Conservation (phyloP, 305 asterid species). For the Andrographis paniculata region DNA sequence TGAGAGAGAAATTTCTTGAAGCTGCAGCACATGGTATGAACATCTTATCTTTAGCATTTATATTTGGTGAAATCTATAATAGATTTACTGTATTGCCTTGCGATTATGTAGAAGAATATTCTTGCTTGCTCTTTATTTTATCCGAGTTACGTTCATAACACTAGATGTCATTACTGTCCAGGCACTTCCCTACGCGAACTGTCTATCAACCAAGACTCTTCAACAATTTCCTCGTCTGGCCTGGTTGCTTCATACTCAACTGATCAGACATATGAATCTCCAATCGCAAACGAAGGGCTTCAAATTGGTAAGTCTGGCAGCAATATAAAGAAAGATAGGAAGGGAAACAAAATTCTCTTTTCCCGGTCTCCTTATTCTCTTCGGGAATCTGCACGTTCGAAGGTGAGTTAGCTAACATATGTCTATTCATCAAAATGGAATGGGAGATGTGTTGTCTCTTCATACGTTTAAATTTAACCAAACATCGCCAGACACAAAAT, state of each 20-base stretch:
- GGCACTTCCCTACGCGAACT: slow-evolving; percentile 30
- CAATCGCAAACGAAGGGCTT: neutral
- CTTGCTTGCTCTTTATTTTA: slow-evolving; percentile 7
- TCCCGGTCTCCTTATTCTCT: neutral
- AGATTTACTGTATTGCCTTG: slow-evolving; percentile 1
- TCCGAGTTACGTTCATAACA: too few species aligned
- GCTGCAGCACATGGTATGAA: slow-evolving; percentile 51
- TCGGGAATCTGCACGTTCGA: neutral
- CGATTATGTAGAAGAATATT: slow-evolving; percentile 5
- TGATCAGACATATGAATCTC: slow-evolving; percentile 21
- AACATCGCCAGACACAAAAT: too few species aligned
- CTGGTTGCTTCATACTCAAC: slow-evolving; percentile 61
- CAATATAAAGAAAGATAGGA: neutral
- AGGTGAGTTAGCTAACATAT: neutral
- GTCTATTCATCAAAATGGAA: too few species aligned
- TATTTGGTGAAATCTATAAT: neutral
- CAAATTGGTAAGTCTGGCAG: neutral
- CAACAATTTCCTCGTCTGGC: slow-evolving; percentile 39
- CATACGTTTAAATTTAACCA: too few species aligned
- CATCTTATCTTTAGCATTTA: slow-evolving; percentile 5
- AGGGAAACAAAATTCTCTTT: neutral
- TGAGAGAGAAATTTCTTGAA: slow-evolving; percentile 84
- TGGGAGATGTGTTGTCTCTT: neutral
- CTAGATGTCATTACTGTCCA: slow-evolving; percentile 21
- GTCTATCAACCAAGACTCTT: slow-evolving; percentile 36